Evolutionary conservation across 768 basidiomycete species (phyloP).

Genomic region (Phlebiopsis gigantea): DNA sequence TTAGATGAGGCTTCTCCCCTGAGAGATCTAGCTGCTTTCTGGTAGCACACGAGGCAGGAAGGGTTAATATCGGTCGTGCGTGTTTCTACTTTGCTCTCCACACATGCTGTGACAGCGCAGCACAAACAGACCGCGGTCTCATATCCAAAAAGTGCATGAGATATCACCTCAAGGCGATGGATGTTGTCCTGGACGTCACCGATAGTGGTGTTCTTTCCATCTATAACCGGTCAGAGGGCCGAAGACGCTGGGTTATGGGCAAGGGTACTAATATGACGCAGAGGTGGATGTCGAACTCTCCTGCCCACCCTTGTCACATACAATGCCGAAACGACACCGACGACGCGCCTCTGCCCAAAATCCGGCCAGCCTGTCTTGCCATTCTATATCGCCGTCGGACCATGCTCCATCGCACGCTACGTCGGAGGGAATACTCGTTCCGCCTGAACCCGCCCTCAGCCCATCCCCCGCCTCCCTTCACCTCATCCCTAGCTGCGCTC

Average conservation of each 20-base stretch:
- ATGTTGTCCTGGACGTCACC: background rate
- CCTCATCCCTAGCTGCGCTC: no score
- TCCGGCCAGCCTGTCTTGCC: background rate
- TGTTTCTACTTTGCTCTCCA: background rate
- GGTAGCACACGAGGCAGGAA: conserved; percentile 3
- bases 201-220: conserved; percentile 4
- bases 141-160: background rate
- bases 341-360: background rate
- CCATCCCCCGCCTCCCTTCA: background rate
- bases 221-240: background rate
- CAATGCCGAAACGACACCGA: background rate
- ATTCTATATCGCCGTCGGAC: background rate
- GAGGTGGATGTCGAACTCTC: background rate
- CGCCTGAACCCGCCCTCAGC: background rate
- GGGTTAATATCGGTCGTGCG: conserved; percentile 3
- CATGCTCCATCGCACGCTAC: background rate
- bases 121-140: background rate
- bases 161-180: conserved; percentile 11
- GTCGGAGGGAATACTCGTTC: no score
- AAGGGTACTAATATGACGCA: conserved; percentile 3
- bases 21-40: background rate
- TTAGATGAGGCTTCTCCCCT: background rate
- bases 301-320: background rate
- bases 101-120: background rate
- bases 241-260: background rate